Conservation (phyloP, 495 filamentous ascomycete genomes). For the Extremus antarcticus region DNA sequence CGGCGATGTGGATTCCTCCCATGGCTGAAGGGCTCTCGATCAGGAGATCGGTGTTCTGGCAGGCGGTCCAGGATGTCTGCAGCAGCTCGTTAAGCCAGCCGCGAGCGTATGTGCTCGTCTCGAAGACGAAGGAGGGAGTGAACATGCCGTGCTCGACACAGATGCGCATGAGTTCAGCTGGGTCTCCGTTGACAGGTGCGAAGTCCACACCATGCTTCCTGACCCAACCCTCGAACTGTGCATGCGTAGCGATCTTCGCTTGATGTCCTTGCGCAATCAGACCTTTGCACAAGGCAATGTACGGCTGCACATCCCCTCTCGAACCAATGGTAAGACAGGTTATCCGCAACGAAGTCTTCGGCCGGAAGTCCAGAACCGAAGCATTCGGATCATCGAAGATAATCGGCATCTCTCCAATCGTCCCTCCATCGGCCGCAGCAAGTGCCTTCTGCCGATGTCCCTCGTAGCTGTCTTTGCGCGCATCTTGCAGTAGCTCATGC, state of each 20-base stretch:
- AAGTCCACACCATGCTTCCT: slow-evolving; percentile 88
- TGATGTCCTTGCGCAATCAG: slow-evolving; percentile 78
- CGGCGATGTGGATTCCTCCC: slow-evolving; percentile 97
- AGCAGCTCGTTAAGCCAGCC: slow-evolving; percentile 88
- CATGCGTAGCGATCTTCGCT: slow-evolving; percentile 81
- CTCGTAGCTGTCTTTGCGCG: slow-evolving; percentile 50
- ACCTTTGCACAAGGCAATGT: slow-evolving; percentile 91
- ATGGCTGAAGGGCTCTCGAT: slow-evolving; percentile 96
- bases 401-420: slow-evolving; percentile 53
- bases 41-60: slow-evolving; percentile 77
- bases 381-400: slow-evolving; percentile 85
- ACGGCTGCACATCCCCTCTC: slow-evolving; percentile 91
- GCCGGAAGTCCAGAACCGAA: slow-evolving; percentile 93
- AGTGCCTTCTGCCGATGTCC: slow-evolving; percentile 39
- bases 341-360: slow-evolving; percentile 65
- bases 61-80: slow-evolving; percentile 71
- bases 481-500: slow-evolving; percentile 70
- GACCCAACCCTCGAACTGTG: slow-evolving; percentile 82
- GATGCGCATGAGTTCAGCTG: slow-evolving; percentile 85
- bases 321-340: slow-evolving; percentile 95
- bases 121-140: slow-evolving; percentile 77
- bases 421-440: slow-evolving; percentile 4
- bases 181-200: slow-evolving; percentile 76
- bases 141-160: slow-evolving; percentile 98
- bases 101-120: slow-evolving; percentile 80